Conservation (phyloP, 2,329 filamentous ascomycete genomes). For the Emericellopsis cladophorae region DNA sequence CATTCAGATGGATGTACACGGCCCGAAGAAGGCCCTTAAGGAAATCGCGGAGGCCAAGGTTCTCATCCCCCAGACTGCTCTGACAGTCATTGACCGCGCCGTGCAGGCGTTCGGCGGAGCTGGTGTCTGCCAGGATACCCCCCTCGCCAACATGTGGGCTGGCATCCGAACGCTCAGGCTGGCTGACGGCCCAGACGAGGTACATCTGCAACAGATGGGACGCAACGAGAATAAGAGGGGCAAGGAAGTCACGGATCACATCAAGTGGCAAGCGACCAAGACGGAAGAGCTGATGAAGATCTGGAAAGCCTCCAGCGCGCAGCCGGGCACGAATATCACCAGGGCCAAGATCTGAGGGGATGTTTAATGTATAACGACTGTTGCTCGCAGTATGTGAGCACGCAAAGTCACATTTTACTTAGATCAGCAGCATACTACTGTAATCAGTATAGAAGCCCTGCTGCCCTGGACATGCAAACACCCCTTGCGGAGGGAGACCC, state of each 20-base stretch:
- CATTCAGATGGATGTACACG: constrained; percentile 80
- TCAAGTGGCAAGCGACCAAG: constrained; percentile 51
- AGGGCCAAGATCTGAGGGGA: constrained; percentile 29
- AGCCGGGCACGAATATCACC: constrained; percentile 40
- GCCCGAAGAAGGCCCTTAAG: constrained; percentile 79
- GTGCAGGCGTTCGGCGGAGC: constrained; percentile 87
- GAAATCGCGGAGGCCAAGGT: constrained; percentile 96
- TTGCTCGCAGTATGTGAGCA: too few relatives aligned
- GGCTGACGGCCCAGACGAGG: constrained; percentile 93
- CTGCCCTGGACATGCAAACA: too few relatives aligned
- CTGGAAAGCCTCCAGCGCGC: constrained; percentile 31
- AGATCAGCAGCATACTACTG: too few relatives aligned
- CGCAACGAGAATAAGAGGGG: constrained; percentile 67
- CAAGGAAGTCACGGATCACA: constrained; percentile 43
- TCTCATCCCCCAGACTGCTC: constrained; percentile 67
- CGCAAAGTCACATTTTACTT: too few relatives aligned
- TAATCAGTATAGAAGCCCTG: too few relatives aligned
- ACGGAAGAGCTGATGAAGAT: constrained; percentile 52
- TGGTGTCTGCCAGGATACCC: constrained; percentile 89
- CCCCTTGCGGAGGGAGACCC: too few relatives aligned
- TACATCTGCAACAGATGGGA: constrained; percentile 74
- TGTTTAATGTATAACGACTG: too few relatives aligned
- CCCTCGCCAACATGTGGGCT: constrained; percentile 74
- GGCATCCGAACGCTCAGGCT: constrained; percentile 70
- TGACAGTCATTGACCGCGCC: constrained; percentile 85